phyloP scores from a whole-genome alignment of 2,329 filamentous ascomycete species.

The Juglanconis juglandina region DNA sequence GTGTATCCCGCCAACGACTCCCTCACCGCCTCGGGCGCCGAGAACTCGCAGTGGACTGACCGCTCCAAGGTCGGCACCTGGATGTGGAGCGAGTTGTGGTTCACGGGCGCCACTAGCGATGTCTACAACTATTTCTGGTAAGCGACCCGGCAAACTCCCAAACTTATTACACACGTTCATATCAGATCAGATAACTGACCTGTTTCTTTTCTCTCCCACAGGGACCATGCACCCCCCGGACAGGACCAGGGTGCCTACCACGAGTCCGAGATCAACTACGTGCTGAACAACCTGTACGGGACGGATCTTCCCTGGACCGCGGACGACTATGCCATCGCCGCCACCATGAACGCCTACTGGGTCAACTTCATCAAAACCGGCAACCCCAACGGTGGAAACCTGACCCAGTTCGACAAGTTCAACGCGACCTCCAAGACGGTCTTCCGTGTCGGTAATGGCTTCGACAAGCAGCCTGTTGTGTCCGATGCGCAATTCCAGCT shows the following conservation, averaged over 20 bases:
- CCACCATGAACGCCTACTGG: constrained; percentile 16
- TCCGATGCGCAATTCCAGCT: too few relatives aligned
- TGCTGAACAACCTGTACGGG: constrained; percentile 32
- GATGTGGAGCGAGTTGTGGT: constrained; percentile 24
- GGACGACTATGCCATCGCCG: constrained; percentile 11
- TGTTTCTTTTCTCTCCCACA: not conserved
- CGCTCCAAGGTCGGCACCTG: constrained; percentile 26
- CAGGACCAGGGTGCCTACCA: constrained; percentile 33
- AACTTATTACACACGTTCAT: too few relatives aligned
- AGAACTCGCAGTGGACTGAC: constrained; percentile 24
- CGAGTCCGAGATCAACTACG: constrained; percentile 36
- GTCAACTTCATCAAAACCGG: constrained; percentile 15
- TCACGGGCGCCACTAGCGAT: not conserved
- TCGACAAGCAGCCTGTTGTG: too few relatives aligned
- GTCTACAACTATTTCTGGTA: not conserved
- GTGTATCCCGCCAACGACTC: constrained; percentile 23
- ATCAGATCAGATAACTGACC: too few relatives aligned
- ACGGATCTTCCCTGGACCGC: constrained; percentile 3
- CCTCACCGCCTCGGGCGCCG: constrained; percentile 19
- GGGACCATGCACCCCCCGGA: constrained; percentile 31
- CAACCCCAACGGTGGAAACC: constrained; percentile 10
- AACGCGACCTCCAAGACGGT: constrained; percentile 1
- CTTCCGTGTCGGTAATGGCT: too few relatives aligned
- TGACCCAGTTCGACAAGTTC: constrained; percentile 16
- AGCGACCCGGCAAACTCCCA: too few relatives aligned